Base-by-base conservation (phyloP, 192 early-diverging fungal species). In the Funneliformis mosseae region DNA sequence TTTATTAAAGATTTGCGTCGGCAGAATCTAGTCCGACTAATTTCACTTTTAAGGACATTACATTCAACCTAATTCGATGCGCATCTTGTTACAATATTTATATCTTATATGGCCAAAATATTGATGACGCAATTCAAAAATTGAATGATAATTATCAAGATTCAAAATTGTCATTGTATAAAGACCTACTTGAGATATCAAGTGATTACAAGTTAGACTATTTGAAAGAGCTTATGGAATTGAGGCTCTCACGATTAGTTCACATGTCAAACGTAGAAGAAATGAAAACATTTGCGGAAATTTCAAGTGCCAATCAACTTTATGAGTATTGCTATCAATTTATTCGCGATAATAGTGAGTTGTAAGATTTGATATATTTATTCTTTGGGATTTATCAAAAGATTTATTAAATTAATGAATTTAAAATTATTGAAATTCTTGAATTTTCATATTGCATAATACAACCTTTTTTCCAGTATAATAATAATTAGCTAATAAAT, bases 81-180 rank as follows among this genome's bases (percentile, higher is more conserved):
- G 11, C 10, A 39, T 76, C 5, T 76, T 76, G 8, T 62, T 76
- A 33, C 50, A 33, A 5, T 76, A 62, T 23, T 27, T 76, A 14
- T 63, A 76, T 61, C 23, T 27, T 76, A 14, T 63, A 76, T 61
- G 74, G 74, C 4, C 50, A 62, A 21, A 76, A 27, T 59, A 76
- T 76, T 14, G 59, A 76, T 62, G 9, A 76, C 10, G 74, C 55
- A 27, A 76, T 76, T 60, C n/a, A 39, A 33, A 39, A n/a, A n/a
- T n/a, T n/a, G n/a, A n/a, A n/a, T n/a, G 3, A n/a, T 23, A 3
- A 33, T 2, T 33, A 0, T 33, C 33, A 33, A 33, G 25, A 72
- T 46, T 27, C n/a, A n/a, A n/a, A n/a, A n/a, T n/a, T 72, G 9
- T 23, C 1, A 28, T 3, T 45, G 27, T 72, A 72, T 18, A 25